Evolutionary conservation across 1,139 yeast genomes (phyloP).

Genomic region (Insectozyma bohioensis): DNA sequence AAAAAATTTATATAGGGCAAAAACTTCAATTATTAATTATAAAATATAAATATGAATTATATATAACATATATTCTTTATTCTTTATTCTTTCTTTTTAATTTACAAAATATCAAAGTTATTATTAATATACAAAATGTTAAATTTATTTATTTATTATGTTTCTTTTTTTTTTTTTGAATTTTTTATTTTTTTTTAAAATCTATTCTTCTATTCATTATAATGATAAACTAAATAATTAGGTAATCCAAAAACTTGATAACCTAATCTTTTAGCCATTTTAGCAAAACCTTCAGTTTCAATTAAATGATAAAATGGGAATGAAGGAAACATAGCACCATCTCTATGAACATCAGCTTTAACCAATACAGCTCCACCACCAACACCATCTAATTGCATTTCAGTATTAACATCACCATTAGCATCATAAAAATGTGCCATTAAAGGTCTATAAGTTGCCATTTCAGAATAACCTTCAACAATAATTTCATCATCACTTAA

Average conservation of each 20-base stretch:
- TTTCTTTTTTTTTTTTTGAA: too few relatives aligned
- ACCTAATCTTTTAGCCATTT: constrained; percentile 93
- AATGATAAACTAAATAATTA: constrained; percentile 87
- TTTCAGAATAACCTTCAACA: constrained; percentile 88
- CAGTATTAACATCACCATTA: constrained; percentile 56
- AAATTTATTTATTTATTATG: too few relatives aligned
- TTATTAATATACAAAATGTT: background rate
- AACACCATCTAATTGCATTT: constrained; percentile 90
- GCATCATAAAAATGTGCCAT: constrained; percentile 87
- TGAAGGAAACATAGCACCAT: constrained; percentile 99
- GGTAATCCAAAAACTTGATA: constrained; percentile 92
- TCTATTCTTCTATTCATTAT: constrained; percentile 59
- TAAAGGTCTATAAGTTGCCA: constrained; percentile 92
- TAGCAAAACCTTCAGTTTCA: constrained; percentile 98
- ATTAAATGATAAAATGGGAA: constrained; percentile 96
- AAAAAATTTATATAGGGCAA: too few relatives aligned
- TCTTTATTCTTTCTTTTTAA: too few relatives aligned
- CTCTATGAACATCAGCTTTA: constrained; percentile 96
- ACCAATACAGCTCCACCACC: constrained; percentile 97
- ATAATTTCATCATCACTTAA: constrained; percentile 87
- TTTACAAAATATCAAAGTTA: too few relatives aligned
- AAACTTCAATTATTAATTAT: too few relatives aligned
- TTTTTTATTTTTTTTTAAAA: too few relatives aligned
- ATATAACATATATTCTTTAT: too few relatives aligned
- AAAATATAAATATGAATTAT: too few relatives aligned